Conservation (phyloP, 2,329 filamentous ascomycete genomes). For the Verticillium longisporum region DNA sequence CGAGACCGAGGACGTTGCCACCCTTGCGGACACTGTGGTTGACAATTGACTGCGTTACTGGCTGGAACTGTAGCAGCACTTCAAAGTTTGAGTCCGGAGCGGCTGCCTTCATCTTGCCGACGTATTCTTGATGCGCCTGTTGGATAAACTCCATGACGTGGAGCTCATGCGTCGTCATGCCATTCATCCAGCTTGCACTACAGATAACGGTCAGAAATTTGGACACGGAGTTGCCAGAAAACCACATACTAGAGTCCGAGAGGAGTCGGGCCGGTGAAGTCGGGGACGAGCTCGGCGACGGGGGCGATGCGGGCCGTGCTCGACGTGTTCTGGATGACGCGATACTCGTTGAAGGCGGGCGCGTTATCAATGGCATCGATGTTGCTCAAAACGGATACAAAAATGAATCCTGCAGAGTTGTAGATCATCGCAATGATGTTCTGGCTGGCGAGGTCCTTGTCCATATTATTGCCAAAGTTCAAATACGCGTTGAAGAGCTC, state of each 20-base stretch:
- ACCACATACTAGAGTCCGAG: slow-evolving; percentile 17
- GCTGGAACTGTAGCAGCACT: slow-evolving; percentile 23
- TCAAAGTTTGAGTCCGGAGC: slow-evolving; percentile 17
- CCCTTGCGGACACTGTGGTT: slow-evolving; percentile 14
- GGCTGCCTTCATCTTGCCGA: slow-evolving; percentile 17
- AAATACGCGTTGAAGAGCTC: slow-evolving; percentile 19
- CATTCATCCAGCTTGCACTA: slow-evolving; percentile 24
- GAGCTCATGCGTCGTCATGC: slow-evolving; percentile 18
- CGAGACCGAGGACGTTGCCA: slow-evolving; percentile 24
- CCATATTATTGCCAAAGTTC: slow-evolving; percentile 19
- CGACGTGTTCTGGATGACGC: slow-evolving; percentile 13
- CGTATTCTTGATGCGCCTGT: slow-evolving; percentile 19
- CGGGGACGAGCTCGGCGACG: slow-evolving; percentile 19
- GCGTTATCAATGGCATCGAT: slow-evolving; percentile 14
- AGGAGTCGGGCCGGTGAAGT: slow-evolving; percentile 23
- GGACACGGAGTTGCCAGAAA: too few relatives aligned
- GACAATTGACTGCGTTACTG: slow-evolving; percentile 20
- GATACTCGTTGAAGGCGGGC: slow-evolving; percentile 16
- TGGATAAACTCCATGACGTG: slow-evolving; percentile 22
- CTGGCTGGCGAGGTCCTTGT: slow-evolving; percentile 18
- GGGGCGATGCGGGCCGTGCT: slow-evolving; percentile 16
- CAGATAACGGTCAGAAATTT: neutral
- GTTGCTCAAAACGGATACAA: slow-evolving; percentile 19
- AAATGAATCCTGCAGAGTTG: slow-evolving; percentile 6
- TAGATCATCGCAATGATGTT: slow-evolving; percentile 19